Evolutionary conservation across 257 asterid species (phyloP).

Genomic region (Solanum lignicaule): DNA sequence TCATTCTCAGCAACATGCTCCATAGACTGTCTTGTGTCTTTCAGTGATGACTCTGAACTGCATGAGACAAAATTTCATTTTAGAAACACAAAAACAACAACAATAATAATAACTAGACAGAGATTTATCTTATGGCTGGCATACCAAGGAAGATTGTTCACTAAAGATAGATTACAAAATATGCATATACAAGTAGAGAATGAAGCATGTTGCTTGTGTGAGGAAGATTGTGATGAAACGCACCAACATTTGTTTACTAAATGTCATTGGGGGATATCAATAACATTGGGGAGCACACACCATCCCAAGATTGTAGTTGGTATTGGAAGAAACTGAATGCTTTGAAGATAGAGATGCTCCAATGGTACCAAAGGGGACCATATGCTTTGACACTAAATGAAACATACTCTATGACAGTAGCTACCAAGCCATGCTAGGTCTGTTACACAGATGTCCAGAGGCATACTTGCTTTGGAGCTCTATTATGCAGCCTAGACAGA

Average conservation of each 20-base stretch:
- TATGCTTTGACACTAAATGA: not conserved
- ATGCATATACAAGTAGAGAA: too few species aligned
- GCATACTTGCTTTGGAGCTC: not conserved
- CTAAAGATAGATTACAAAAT: too few species aligned
- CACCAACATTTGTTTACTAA: not conserved
- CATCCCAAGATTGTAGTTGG: not conserved
- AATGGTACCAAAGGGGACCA: not conserved
- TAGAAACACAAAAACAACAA: not conserved
- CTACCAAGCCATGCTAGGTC: not conserved
- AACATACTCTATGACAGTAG: not conserved
- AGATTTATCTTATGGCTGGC: not conserved
- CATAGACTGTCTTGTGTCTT: conserved; percentile 47
- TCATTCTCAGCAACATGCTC: conserved; percentile 70
- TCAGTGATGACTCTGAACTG: conserved; percentile 70
- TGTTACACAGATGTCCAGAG: not conserved
- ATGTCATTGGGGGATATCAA: not conserved
- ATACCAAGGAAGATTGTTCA: not conserved
- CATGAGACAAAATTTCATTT: not conserved
- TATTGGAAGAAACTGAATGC: not conserved
- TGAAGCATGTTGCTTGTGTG: too few species aligned
- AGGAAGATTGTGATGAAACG: too few species aligned
- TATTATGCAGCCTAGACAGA: not conserved
- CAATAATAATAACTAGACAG: not conserved
- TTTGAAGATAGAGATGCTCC: not conserved
- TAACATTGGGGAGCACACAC: not conserved